Base-by-base conservation (phyloP, 2,329 filamentous ascomycete genomes). In the Incumbomyces lentus region DNA sequence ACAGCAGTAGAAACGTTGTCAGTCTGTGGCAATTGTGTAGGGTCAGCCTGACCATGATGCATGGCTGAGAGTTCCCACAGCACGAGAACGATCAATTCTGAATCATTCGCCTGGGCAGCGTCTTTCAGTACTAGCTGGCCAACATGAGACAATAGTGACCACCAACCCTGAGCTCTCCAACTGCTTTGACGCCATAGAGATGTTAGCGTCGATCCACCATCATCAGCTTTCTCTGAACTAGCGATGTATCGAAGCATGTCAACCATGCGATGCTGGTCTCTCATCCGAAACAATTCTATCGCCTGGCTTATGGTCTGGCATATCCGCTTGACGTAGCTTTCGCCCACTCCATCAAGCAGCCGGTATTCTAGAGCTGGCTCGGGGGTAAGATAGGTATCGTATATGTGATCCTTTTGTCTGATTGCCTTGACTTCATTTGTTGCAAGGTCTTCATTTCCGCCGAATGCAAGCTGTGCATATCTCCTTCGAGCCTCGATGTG, bases 111-210 rank as follows among this genome's bases (percentile, higher is more conserved):
- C 30, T 64, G 63, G 7, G 65, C 47, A 13, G 75, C 74, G 56
- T 74, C 77, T 48, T 76, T 68, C 50, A 76, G 68, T 32, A 81
- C 61, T 7, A 69, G 64, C 65, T 69, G 73, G 37, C 74, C 64
- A 34, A 79, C 69, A 34, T 72, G 69, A 44, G 67, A 68, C 51
- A 78, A 74, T 3, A 79, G 64, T 35, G 63, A 59, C 69, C 73
- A 77, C 78, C 78, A 82, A n/a, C 72, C 69, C 56, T 78, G 71
- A 36, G 61, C 62, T 38, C 79, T 72, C 78, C 78, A 82, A n/a
- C 64, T 68, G 58, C 75, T 70, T 8, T 59, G 66, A 34, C 71
- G 58, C 78, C 78, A 82, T 1, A 79, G 58, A 3, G 74, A 68
- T 31, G 64, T 63, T 16, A 82, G 63, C 4, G 62, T 58, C 62